These are phyloP conservation scores for Aleurites moluccanus DNA, from an alignment of 441 rosid genomes.

Conservation along the genomic window DNA sequence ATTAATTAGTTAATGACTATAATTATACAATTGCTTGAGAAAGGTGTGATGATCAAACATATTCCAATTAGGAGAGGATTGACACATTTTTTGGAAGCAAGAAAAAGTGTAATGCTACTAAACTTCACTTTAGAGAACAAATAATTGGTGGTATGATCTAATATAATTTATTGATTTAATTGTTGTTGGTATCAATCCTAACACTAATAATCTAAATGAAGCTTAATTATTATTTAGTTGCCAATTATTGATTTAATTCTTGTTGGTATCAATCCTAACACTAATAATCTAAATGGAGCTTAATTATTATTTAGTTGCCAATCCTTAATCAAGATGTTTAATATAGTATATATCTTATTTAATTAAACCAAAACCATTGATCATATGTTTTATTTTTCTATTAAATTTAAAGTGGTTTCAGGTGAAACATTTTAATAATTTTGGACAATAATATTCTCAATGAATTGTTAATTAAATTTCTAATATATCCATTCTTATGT, in stretches of 20 bases:
- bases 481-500: not conserved
- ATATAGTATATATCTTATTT: not conserved
- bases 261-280: constrained; percentile 7
- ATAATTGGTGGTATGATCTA: not conserved
- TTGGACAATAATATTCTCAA: not conserved
- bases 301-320: not conserved
- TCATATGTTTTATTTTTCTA: not conserved
- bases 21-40: not conserved
- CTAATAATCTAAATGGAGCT: not conserved
- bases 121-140: constrained; percentile 11
- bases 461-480: not conserved
- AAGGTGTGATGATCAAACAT: not conserved
- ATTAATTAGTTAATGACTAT: not conserved
- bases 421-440: constrained; percentile 6
- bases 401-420: constrained; percentile 15
- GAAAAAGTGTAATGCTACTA: not conserved
- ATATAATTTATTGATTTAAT: not conserved
- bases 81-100: not conserved
- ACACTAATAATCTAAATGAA: not conserved
- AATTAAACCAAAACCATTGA: not conserved
- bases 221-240: not conserved
- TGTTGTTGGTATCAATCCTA: too few relatives aligned
- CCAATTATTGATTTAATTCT: not conserved
- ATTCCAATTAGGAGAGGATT: not conserved
- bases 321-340: not conserved